A percentile compares a stretch with the other conserved stretches of the same genome.
Conservation (phyloP, 768 basidiomycete genomes). For the Auricularia sp. region DNA sequence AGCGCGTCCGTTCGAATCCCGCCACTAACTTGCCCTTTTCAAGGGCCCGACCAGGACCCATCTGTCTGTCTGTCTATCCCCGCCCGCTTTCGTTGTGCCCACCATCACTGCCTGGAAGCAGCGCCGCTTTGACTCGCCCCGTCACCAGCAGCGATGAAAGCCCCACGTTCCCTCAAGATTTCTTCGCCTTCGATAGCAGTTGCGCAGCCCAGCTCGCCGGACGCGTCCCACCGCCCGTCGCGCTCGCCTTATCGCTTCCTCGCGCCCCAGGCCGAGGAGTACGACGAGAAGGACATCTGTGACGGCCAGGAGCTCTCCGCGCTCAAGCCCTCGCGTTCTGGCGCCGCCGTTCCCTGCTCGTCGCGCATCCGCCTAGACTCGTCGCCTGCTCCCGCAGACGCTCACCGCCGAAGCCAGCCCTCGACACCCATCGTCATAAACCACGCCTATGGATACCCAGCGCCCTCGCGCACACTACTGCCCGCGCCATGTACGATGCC, state of each 20-base stretch:
- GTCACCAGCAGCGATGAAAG: neutral
- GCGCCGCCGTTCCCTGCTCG: neutral
- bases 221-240: neutral
- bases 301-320: neutral
- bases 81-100: neutral
- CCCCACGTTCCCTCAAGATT: neutral
- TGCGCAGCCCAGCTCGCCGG: neutral
- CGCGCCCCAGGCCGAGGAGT: neutral
- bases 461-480: neutral
- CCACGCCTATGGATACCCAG: neutral
- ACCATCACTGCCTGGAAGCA: too few species aligned
- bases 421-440: neutral
- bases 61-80: neutral
- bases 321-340: neutral
- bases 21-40: neutral
- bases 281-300: conserved; percentile 1
- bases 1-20: neutral
- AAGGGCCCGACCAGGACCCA: neutral
- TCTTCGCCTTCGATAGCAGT: neutral
- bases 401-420: neutral
- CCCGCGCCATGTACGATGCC: neutral
- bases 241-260: conserved; percentile 1
- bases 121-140: too few species aligned
- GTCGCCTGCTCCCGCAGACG: neutral
- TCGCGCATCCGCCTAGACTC: too few species aligned